These are phyloP conservation scores for Stachybotrys chartarum DNA, from an alignment of 2,329 filamentous ascomycete species.

Conservation along the genomic window DNA sequence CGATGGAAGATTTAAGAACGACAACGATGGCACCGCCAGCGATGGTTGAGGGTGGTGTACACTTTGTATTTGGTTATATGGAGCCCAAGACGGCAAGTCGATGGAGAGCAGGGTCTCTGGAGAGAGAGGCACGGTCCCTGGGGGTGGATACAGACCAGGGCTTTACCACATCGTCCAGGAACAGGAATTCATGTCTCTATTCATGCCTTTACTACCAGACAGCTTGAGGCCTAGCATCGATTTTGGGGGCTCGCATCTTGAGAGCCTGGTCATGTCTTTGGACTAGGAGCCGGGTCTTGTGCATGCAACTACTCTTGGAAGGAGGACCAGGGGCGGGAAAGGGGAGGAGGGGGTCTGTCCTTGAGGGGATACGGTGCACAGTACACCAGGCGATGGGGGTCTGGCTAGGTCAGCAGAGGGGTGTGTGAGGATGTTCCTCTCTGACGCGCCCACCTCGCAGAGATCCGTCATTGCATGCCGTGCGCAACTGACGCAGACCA, in stretches of 20 bases:
- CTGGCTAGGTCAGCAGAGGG: slow-evolving; percentile 8
- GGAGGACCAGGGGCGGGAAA: slow-evolving; percentile 29
- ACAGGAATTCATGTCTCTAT: slow-evolving; percentile 25
- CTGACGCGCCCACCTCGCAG: not conserved
- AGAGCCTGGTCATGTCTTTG: slow-evolving; percentile 17
- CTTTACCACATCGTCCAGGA: slow-evolving; percentile 29
- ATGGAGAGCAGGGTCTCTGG: slow-evolving; percentile 40
- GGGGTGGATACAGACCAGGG: slow-evolving; percentile 32
- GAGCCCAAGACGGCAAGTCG: slow-evolving; percentile 36
- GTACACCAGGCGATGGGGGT: slow-evolving; percentile 16
- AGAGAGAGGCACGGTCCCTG: slow-evolving; percentile 41
- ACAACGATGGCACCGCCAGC: not conserved
- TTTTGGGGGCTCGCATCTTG: slow-evolving; percentile 18
- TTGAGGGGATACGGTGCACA: slow-evolving; percentile 22
- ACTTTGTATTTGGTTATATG: slow-evolving; percentile 10
- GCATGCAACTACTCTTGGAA: slow-evolving; percentile 42
- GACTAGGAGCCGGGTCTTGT: slow-evolving; percentile 22
- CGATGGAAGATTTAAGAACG: slow-evolving; percentile 3
- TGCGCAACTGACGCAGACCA: not conserved
- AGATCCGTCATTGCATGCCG: not conserved
- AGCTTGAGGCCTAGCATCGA: slow-evolving; percentile 17
- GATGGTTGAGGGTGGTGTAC: slow-evolving; percentile 12
- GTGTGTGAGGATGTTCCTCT: not conserved
- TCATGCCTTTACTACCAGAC: slow-evolving; percentile 3
- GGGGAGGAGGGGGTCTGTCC: slow-evolving; percentile 26